Evolutionary conservation across 1,139 yeast genomes (phyloP).

Genomic region (Lodderomyces oxycetoniae): DNA sequence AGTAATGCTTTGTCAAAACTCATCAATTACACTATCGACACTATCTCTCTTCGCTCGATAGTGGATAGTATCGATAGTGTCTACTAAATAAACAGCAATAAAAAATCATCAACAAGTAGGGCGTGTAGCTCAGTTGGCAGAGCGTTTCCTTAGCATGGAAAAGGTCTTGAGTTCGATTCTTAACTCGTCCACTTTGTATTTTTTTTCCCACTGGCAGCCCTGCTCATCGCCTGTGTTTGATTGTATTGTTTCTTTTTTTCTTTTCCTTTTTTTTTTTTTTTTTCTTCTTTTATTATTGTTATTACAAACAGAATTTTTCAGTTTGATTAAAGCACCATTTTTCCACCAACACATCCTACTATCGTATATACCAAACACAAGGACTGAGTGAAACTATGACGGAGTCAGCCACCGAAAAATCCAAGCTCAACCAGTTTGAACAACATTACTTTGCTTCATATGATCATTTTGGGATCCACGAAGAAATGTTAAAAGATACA

Average conservation of each 20-base stretch:
- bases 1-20: too few species aligned
- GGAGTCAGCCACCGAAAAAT: constrained; percentile 49
- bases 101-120: constrained; percentile 20
- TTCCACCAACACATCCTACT: constrained; percentile 1
- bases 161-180: constrained; percentile 68
- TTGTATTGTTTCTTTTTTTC: constrained; percentile 3
- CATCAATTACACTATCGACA: too few species aligned
- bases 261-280: constrained; percentile 1
- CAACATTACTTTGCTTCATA: constrained; percentile 93
- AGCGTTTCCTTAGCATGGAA: constrained; percentile 66
- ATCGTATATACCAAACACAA: too few species aligned
- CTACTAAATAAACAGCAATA: background rate
- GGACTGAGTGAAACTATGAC: constrained; percentile 9
- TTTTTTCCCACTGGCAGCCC: background rate
- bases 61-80: too few species aligned
- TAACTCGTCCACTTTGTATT: constrained; percentile 51
- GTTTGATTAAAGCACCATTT: too few species aligned
- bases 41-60: too few species aligned
- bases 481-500: constrained; percentile 96
- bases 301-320: too few species aligned
- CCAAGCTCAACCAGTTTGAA: constrained; percentile 57
- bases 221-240: background rate
- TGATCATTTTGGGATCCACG: constrained; percentile 97
- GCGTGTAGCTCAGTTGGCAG: constrained; percentile 73
- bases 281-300: background rate